Conservation (phyloP, 1,284 basidiomycete genomes). For the Cryptococcus sp. region DNA sequence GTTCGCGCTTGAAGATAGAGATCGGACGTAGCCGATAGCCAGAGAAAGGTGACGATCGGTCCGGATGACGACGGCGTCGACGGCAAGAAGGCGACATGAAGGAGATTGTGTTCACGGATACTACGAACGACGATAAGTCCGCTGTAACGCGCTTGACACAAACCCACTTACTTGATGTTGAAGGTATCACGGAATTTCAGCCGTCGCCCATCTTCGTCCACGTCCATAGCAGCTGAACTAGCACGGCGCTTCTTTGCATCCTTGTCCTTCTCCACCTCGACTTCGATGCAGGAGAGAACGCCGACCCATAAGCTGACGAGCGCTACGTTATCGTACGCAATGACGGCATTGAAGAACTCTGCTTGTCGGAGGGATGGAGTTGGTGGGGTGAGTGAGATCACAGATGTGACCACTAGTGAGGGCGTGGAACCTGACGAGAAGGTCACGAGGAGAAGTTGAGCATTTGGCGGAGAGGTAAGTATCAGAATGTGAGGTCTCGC, state of each 20-base stretch:
- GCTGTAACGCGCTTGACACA: background rate
- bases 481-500: slow-evolving; percentile 47
- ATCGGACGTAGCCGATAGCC: slow-evolving; percentile 40
- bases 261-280: slow-evolving; percentile 45
- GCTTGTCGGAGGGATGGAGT: slow-evolving; percentile 42
- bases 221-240: slow-evolving; percentile 12
- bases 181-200: slow-evolving; percentile 43
- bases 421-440: slow-evolving; percentile 21
- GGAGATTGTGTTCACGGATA: slow-evolving; percentile 71
- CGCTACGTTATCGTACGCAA: slow-evolving; percentile 32
- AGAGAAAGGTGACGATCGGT: slow-evolving; percentile 65
- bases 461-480: slow-evolving; percentile 45
- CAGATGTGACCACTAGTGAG: slow-evolving; percentile 36
- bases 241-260: slow-evolving; percentile 32
- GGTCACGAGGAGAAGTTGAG: slow-evolving; percentile 44
- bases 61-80: slow-evolving; percentile 47
- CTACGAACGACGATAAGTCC: slow-evolving; percentile 51
- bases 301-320: slow-evolving; percentile 51
- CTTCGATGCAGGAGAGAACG: slow-evolving; percentile 45
- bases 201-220: slow-evolving; percentile 17
- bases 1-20: slow-evolving; percentile 66
- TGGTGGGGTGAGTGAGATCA: slow-evolving; percentile 35
- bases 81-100: slow-evolving; percentile 69
- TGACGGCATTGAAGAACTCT: slow-evolving; percentile 49
- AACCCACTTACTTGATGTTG: slow-evolving; percentile 50